A percentile compares a stretch with the other conserved stretches of the same genome.
phyloP scores from a whole-genome alignment of 768 basidiomycete genomes.

The Tulasnella sp. region DNA sequence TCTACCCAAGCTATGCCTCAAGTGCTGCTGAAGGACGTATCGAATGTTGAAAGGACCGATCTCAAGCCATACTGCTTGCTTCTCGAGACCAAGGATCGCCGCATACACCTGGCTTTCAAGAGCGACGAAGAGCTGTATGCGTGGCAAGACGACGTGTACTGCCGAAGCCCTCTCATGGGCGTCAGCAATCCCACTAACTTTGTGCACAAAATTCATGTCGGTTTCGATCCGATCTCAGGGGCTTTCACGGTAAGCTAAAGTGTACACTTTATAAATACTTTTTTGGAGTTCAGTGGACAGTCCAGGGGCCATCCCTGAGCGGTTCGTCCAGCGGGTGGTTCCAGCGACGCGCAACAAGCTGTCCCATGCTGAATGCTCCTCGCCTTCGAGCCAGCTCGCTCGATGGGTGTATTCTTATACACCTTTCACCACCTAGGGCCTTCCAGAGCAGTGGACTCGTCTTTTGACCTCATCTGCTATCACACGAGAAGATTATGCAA shows the following conservation, averaged over 20 bases:
- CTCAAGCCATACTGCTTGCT: conserved; percentile 91
- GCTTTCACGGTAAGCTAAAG: conserved; percentile 76
- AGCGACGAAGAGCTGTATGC: conserved; percentile 96
- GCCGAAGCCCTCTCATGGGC: conserved; percentile 86
- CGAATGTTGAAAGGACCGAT: conserved; percentile 87
- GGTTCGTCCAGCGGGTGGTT: not conserved
- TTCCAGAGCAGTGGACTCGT: conserved; percentile 97
- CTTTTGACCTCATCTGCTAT: conserved; percentile 96
- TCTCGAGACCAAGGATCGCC: conserved; percentile 79
- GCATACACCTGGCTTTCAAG: conserved; percentile 77
- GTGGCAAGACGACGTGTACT: conserved; percentile 97
- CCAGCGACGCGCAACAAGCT: not conserved
- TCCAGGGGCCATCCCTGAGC: not conserved
- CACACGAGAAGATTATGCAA: conserved; percentile 95
- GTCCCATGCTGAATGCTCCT: not conserved
- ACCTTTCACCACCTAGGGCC: conserved; percentile 58
- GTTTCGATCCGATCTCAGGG: conserved; percentile 89
- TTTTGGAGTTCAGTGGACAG: not conserved
- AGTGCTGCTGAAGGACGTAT: conserved; percentile 67
- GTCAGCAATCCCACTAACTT: conserved; percentile 95
- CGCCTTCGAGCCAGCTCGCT: not conserved
- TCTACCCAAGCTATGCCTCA: conserved; percentile 35
- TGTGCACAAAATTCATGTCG: conserved; percentile 97
- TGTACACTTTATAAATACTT: not conserved
- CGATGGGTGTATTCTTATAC: conserved; percentile 15